Percentiles rank a stretch among this genome's conserved stretches.
phyloP scores from a whole-genome alignment of 2,329 filamentous ascomycete genomes.

The Cryoendolithus antarcticus region DNA sequence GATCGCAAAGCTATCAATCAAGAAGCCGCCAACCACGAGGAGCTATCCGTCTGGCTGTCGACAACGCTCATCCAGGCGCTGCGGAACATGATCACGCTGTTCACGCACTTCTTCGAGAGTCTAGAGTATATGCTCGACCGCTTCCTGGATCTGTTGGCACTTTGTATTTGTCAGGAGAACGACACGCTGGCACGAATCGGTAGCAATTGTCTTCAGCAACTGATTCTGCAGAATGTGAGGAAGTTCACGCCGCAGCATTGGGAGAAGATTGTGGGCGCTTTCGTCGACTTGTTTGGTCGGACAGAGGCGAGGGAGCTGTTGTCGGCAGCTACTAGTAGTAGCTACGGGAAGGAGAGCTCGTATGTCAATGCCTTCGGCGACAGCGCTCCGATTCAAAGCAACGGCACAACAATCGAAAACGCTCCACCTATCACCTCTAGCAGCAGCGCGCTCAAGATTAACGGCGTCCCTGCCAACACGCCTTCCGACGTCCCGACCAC shows the following conservation, averaged over 20 bases:
- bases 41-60: constrained; percentile 94
- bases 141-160: constrained; percentile 81
- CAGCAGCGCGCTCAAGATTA: constrained; percentile 32
- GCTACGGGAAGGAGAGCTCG: constrained; percentile 17
- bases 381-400: not conserved
- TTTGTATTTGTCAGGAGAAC: constrained; percentile 98
- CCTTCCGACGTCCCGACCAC: constrained; percentile 9
- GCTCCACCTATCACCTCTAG: constrained; percentile 10
- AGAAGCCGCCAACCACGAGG: constrained; percentile 89
- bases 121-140: constrained; percentile 96
- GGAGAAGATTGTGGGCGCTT: constrained; percentile 87
- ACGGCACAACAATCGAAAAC: constrained; percentile 4
- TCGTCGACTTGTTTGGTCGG: constrained; percentile 87
- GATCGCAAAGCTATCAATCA: constrained; percentile 85
- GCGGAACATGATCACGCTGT: constrained; percentile 95
- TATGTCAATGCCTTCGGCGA: constrained; percentile 16
- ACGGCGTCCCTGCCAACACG: constrained; percentile 16
- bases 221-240: constrained; percentile 90
- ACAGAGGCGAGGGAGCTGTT: constrained; percentile 95
- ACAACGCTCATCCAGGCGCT: constrained; percentile 99
- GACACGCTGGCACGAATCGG: constrained; percentile 96
- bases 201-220: constrained; percentile 92
- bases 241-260: constrained; percentile 85
- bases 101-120: constrained; percentile 95
- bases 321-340: constrained; percentile 54